Percentiles rank a stretch among this genome's conserved stretches.
Conservation (phyloP, 495 filamentous ascomycete genomes). For the Penicillium chermesinum region DNA sequence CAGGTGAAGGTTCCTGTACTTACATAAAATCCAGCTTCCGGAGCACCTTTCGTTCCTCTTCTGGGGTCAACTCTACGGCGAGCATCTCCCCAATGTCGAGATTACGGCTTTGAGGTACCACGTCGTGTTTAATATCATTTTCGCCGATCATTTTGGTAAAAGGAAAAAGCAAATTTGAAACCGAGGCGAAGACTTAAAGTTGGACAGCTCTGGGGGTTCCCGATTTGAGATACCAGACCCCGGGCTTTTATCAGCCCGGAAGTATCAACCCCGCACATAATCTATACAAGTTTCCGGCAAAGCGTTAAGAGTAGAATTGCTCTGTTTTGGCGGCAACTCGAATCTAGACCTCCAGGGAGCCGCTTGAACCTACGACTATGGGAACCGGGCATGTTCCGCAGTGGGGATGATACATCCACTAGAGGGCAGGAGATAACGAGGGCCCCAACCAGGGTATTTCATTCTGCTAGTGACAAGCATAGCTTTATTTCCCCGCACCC, state of each 20-base stretch:
- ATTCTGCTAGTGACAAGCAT: no score
- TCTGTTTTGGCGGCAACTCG: no score
- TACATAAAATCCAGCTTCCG: slow-evolving; percentile 33
- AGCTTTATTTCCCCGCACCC: neutral
- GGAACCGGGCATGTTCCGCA: slow-evolving; percentile 9
- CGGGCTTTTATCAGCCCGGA: neutral
- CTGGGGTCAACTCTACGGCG: slow-evolving; percentile 23
- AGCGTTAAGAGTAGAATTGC: neutral
- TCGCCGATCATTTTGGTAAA: slow-evolving; percentile 7
- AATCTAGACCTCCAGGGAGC: neutral
- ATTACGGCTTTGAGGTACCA: slow-evolving; percentile 18
- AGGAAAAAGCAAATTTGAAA: no score
- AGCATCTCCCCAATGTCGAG: slow-evolving; percentile 32
- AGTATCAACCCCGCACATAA: neutral
- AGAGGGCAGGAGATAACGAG: neutral
- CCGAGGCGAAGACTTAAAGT: no score
- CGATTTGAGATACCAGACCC: neutral
- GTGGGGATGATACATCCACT: slow-evolving; percentile 4
- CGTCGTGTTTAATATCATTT: slow-evolving; percentile 6
- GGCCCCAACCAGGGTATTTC: no score
- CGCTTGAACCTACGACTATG: slow-evolving; percentile 16
- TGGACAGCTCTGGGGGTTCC: no score
- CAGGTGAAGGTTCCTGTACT: neutral
- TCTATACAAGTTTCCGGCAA: neutral
- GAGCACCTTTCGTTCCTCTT: slow-evolving; percentile 27